phyloP scores from a whole-genome alignment of 345 rosid genomes.

The thale cress (Arabidopsis thaliana) region DNA sequence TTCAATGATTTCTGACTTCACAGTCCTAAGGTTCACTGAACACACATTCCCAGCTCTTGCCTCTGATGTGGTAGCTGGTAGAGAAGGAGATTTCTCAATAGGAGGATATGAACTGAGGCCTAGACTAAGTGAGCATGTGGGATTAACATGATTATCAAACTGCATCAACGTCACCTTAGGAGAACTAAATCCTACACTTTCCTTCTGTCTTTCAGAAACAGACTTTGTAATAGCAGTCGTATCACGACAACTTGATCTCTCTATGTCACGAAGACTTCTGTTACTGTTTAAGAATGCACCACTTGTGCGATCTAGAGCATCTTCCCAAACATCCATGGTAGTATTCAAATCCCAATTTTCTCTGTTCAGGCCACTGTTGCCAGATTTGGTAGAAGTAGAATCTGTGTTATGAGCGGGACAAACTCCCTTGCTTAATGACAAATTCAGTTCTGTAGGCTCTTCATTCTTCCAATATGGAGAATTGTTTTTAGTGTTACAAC shows the following conservation, averaged over 20 bases:
- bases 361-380: slow-evolving; percentile 50
- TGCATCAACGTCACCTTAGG: slow-evolving; percentile 32
- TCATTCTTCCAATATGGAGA: slow-evolving; percentile 39
- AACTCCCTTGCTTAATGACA: slow-evolving; percentile 58
- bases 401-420: slow-evolving; percentile 34
- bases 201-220: slow-evolving; percentile 37
- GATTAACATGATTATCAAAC: slow-evolving; percentile 30
- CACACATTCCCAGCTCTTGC: slow-evolving; percentile 35
- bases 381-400: slow-evolving; percentile 32
- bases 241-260: slow-evolving; percentile 43
- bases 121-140: slow-evolving; percentile 59
- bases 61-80: slow-evolving; percentile 38
- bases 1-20: slow-evolving; percentile 70
- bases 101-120: slow-evolving; percentile 53
- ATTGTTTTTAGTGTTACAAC: slow-evolving; percentile 38
- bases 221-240: slow-evolving; percentile 30
- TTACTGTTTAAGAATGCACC: slow-evolving; percentile 35
- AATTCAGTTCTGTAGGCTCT: slow-evolving; percentile 53
- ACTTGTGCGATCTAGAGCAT: slow-evolving; percentile 46
- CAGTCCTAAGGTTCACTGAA: slow-evolving; percentile 40
- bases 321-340: slow-evolving; percentile 89
- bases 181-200: slow-evolving; percentile 37
- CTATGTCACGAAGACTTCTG: slow-evolving; percentile 35
- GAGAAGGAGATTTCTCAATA: slow-evolving; percentile 44
- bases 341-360: slow-evolving; percentile 89